Evolutionary conservation across 1,284 basidiomycete genomes (phyloP).

Genomic region (Trichosporon faecale): DNA sequence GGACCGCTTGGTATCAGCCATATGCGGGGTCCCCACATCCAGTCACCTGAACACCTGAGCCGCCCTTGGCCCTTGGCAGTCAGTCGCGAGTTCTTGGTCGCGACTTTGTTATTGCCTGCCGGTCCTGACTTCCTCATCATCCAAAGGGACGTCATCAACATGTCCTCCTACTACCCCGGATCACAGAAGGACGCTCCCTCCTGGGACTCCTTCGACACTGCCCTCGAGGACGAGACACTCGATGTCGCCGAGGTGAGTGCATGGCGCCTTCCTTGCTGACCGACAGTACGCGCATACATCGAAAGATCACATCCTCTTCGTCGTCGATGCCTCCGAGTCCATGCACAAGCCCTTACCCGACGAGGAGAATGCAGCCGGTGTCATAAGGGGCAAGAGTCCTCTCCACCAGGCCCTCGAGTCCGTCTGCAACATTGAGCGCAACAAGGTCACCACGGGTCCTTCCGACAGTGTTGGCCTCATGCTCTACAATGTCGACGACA

Average conservation of each 20-base stretch:
- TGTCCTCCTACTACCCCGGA: slow-evolving; percentile 46
- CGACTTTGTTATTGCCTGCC: background rate
- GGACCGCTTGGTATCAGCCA: background rate
- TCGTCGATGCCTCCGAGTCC: slow-evolving; percentile 84
- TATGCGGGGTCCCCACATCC: background rate
- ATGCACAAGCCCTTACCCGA: slow-evolving; percentile 71
- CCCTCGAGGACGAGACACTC: slow-evolving; percentile 40
- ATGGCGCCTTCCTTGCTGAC: background rate
- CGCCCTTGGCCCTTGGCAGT: too few species aligned
- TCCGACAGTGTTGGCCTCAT: slow-evolving; percentile 84
- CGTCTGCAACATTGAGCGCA: slow-evolving; percentile 78
- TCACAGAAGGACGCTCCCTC: slow-evolving; percentile 33
- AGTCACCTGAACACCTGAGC: background rate
- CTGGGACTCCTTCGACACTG: slow-evolving; percentile 42
- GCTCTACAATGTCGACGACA: slow-evolving; percentile 75
- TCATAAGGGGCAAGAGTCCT: slow-evolving; percentile 47
- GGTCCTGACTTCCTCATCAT: background rate
- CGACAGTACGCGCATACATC: slow-evolving; percentile 67
- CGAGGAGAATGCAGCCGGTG: slow-evolving; percentile 38
- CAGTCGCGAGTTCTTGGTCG: background rate
- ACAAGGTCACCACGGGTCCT: slow-evolving; percentile 82
- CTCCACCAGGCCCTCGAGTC: slow-evolving; percentile 67
- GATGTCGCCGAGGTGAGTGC: slow-evolving; percentile 43
- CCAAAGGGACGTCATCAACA: slow-evolving; percentile 19
- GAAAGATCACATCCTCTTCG: slow-evolving; percentile 82